phyloP scores from a whole-genome alignment of 192 early-diverging fungal genomes.

The Endogone sp. region DNA sequence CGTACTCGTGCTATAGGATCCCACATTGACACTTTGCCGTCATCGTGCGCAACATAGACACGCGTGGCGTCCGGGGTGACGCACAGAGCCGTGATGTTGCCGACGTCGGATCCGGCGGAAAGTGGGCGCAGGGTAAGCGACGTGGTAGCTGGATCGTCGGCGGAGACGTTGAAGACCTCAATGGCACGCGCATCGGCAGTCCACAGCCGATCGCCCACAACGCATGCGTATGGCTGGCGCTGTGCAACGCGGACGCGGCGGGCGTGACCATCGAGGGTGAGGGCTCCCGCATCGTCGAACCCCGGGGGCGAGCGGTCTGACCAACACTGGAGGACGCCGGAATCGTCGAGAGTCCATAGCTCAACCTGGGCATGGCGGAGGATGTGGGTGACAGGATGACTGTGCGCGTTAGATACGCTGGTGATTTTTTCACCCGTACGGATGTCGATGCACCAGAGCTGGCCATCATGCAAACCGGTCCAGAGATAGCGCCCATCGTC shows the following conservation, averaged over 20 bases:
- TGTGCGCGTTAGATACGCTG: constrained; percentile 38
- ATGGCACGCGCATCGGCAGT: constrained; percentile 51
- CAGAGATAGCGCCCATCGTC: constrained; percentile 64
- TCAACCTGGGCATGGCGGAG: constrained; percentile 43
- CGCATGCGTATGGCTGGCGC: constrained; percentile 41
- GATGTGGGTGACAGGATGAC: constrained; percentile 47
- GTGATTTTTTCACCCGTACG: constrained; percentile 31
- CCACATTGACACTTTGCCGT: constrained; percentile 76
- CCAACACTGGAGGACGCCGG: constrained; percentile 57
- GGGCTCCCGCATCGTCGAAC: constrained; percentile 7
- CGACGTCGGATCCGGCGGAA: constrained; percentile 37
- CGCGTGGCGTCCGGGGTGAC: constrained; percentile 37
- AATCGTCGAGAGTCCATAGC: constrained; percentile 70
- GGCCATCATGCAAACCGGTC: constrained; percentile 58
- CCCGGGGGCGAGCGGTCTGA: constrained; percentile 14
- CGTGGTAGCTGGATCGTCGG: constrained; percentile 20
- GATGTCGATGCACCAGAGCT: constrained; percentile 53
- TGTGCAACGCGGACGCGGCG: background rate
- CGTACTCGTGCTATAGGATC: constrained; percentile 16
- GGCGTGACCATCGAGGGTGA: background rate
- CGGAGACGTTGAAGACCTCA: constrained; percentile 46
- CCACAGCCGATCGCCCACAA: constrained; percentile 53
- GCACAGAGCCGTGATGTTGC: constrained; percentile 56
- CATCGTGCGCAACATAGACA: constrained; percentile 73
- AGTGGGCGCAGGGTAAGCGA: constrained; percentile 8